These are phyloP conservation scores for Diversispora eburnea DNA, from an alignment of 192 early-diverging fungal species.

Conservation along the genomic window DNA sequence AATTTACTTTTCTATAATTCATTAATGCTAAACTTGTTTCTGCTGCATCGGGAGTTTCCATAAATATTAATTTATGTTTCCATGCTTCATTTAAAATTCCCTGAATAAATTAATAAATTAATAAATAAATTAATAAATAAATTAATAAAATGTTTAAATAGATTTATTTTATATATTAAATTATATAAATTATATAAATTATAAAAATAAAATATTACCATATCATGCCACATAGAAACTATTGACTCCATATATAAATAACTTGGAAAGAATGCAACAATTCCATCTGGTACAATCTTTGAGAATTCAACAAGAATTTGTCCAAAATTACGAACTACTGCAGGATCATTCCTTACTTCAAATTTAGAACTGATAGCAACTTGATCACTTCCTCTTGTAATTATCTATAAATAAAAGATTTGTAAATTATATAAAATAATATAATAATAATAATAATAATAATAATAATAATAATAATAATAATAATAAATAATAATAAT, in stretches of 20 bases:
- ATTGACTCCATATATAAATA: constrained; percentile 99
- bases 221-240: constrained; percentile 97
- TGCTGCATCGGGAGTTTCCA: constrained; percentile 97
- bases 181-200: neutral
- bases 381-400: constrained; percentile 97
- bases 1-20: constrained; percentile 80
- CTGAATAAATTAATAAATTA: constrained; percentile 34
- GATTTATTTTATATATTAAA: neutral
- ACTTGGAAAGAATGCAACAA: constrained; percentile 97
- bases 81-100: constrained; percentile 91
- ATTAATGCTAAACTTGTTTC: constrained; percentile 94
- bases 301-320: constrained; percentile 94
- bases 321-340: constrained; percentile 98
- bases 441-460: neutral
- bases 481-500: neutral
- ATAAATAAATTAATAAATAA: neutral
- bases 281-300: constrained; percentile 91
- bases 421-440: neutral
- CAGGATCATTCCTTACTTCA: constrained; percentile 97
- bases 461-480: neutral
- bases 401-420: constrained; percentile 47
- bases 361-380: constrained; percentile 97
- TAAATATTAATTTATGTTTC: constrained; percentile 98
- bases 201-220: constrained; percentile 53
- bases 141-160: neutral